Evolutionary conservation across 805 yeast species (phyloP).

Genomic region (Candida sphagnicola): DNA sequence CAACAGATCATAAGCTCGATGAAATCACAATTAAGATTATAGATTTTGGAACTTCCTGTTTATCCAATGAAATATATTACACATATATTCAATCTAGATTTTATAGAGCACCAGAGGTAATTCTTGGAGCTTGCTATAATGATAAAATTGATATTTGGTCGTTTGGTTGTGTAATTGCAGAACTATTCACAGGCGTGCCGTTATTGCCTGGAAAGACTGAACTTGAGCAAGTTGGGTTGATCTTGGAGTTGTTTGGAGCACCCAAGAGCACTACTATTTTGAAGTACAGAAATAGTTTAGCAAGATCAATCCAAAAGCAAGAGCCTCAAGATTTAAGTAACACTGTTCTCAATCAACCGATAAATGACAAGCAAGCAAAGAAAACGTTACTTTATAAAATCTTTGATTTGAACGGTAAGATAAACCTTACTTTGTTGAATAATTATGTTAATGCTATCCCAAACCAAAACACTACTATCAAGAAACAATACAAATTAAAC

Average conservation of each 20-base stretch:
- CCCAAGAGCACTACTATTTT: constrained; percentile 41
- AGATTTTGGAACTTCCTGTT: constrained; percentile 75
- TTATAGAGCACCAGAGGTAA: constrained; percentile 76
- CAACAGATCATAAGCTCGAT: constrained; percentile 13
- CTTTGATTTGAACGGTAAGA: constrained; percentile 36
- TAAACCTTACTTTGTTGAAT: constrained; percentile 31
- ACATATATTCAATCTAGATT: constrained; percentile 62
- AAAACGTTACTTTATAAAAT: constrained; percentile 34
- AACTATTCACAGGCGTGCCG: constrained; percentile 33
- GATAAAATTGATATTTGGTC: constrained; percentile 51
- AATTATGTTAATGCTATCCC: constrained; percentile 14
- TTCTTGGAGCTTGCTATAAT: constrained; percentile 60
- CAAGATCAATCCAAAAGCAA: constrained; percentile 14
- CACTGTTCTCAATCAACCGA: constrained; percentile 4
- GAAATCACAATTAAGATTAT: constrained; percentile 59
- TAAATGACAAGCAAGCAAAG: constrained; percentile 29
- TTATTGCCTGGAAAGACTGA: constrained; percentile 49
- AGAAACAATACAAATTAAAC: constrained; percentile 22
- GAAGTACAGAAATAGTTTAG: constrained; percentile 34
- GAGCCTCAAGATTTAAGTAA: constrained; percentile 2
- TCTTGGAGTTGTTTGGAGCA: constrained; percentile 43
- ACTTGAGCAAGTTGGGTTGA: constrained; percentile 41
- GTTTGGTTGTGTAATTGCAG: constrained; percentile 41
- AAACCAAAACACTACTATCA: constrained; percentile 6
- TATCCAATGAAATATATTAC: constrained; percentile 37